These are phyloP conservation scores for Juglanconis oblonga DNA, from an alignment of 2,329 filamentous ascomycete species.

Conservation along the genomic window DNA sequence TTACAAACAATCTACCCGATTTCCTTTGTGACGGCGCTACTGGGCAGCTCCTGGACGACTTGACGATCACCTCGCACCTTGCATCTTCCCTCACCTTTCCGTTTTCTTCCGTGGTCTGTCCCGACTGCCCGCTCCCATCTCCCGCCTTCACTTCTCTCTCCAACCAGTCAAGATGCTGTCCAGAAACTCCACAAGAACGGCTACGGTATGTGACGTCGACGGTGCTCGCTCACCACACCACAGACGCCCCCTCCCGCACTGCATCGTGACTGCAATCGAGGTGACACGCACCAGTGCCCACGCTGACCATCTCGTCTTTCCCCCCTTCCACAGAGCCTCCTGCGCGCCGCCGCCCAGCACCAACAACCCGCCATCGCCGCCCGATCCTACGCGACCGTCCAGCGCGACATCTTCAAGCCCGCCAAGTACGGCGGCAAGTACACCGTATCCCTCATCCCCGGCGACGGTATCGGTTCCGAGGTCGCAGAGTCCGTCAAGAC, in stretches of 20 bases:
- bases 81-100: neutral
- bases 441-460: slow-evolving; percentile 96
- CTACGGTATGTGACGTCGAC: slow-evolving; percentile 47
- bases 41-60: slow-evolving; percentile 17
- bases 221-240: neutral
- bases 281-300: slow-evolving; percentile 24
- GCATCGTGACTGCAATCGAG: neutral
- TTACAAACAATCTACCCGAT: neutral
- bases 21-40: slow-evolving; percentile 16
- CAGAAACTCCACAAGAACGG: slow-evolving; percentile 53
- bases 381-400: slow-evolving; percentile 73
- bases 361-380: slow-evolving; percentile 39
- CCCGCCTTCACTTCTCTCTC: neutral
- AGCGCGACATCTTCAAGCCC: slow-evolving; percentile 97
- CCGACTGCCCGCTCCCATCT: slow-evolving; percentile 8
- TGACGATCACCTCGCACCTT: slow-evolving; percentile 4
- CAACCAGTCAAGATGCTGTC: slow-evolving; percentile 49
- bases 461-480: slow-evolving; percentile 97
- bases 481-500: slow-evolving; percentile 96
- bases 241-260: slow-evolving; percentile 2
- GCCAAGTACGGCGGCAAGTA: slow-evolving; percentile 99
- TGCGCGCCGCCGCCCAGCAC: slow-evolving; percentile 45
- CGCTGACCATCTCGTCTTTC: slow-evolving; percentile 13
- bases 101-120: neutral
- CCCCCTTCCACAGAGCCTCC: slow-evolving; percentile 44